phyloP scores from a whole-genome alignment of 192 early-diverging fungal genomes.

The Phycomyces blakesleeanus region DNA sequence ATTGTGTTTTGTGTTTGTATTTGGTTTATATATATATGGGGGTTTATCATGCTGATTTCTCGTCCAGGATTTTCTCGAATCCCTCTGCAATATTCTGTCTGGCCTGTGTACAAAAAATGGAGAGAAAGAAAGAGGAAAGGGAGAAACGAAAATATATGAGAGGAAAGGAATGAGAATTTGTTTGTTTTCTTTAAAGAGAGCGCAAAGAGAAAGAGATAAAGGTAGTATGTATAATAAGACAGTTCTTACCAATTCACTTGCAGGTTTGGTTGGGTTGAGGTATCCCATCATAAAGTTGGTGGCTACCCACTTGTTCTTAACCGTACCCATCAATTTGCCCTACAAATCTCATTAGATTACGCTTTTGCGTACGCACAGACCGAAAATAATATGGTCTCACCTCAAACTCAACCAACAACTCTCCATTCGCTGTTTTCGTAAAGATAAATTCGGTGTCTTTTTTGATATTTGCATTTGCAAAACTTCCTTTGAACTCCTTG shows the following conservation, averaged over 20 bases:
- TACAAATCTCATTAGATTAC: conserved; percentile 15
- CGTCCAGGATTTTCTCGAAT: conserved; percentile 16
- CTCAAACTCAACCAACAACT: conserved; percentile 31
- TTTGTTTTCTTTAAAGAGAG: too few relatives aligned
- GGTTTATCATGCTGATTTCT: not conserved
- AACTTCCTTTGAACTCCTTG: conserved; percentile 46
- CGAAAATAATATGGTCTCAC: too few relatives aligned
- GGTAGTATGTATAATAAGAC: not conserved
- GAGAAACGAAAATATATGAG: too few relatives aligned
- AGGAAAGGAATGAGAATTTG: not conserved
- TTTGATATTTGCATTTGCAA: conserved; percentile 46
- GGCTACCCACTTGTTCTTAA: conserved; percentile 45
- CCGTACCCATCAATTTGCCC: conserved; percentile 41
- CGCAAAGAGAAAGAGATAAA: too few relatives aligned
- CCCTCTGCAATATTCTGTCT: conserved; percentile 19
- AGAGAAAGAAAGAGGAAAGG: not conserved
- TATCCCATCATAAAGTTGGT: conserved; percentile 52
- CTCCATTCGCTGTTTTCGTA: conserved; percentile 42
- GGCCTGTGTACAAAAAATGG: too few relatives aligned
- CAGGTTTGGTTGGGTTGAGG: conserved; percentile 40
- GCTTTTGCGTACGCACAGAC: not conserved
- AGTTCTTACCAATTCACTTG: conserved; percentile 35
- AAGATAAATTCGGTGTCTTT: conserved; percentile 45
- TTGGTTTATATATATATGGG: not conserved
- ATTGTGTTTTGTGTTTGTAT: not conserved